Percentiles rank a stretch among this genome's conserved stretches.
Conservation (phyloP, 2,329 filamentous ascomycete species). For the Niveomyces coronatus region DNA sequence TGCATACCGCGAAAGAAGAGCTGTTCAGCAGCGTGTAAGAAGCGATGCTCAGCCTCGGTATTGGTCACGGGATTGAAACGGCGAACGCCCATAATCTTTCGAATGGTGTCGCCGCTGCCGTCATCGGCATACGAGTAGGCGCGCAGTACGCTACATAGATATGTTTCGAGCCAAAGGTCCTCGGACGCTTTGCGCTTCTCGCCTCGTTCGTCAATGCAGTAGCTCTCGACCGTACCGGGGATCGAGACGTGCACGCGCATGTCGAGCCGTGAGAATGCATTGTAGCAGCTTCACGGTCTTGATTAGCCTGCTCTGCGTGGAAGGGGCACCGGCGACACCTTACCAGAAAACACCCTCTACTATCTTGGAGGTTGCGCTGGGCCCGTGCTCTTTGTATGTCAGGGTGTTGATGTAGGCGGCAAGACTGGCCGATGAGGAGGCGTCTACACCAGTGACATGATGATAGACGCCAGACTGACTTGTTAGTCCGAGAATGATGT, state of each 20-base stretch:
- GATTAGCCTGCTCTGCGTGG: too few relatives aligned
- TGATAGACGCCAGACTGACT: constrained; percentile 82
- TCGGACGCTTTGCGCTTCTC: constrained; percentile 91
- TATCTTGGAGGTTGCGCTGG: constrained; percentile 64
- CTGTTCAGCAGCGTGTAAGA: constrained; percentile 85
- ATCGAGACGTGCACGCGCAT: constrained; percentile 99
- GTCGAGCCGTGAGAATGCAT: constrained; percentile 94
- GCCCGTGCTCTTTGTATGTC: constrained; percentile 79
- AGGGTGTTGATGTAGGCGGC: constrained; percentile 98
- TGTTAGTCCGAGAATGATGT: background rate
- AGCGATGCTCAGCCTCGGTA: constrained; percentile 96
- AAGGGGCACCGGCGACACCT: too few relatives aligned
- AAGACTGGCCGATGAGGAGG: constrained; percentile 91
- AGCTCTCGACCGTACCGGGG: constrained; percentile 90
- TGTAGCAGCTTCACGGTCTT: constrained; percentile 62
- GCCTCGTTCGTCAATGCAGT: constrained; percentile 93
- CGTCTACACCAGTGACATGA: constrained; percentile 94
- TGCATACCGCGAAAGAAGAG: constrained; percentile 79
- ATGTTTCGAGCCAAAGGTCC: constrained; percentile 93
- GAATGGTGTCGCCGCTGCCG: constrained; percentile 85
- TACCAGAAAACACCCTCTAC: constrained; percentile 92
- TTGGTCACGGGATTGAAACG: constrained; percentile 96
- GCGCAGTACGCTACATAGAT: constrained; percentile 85
- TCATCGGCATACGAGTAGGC: constrained; percentile 97
- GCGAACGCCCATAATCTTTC: constrained; percentile 93